Evolutionary conservation across 164 flowering plant species (phyloP).

Genomic region (Sextonia rubra): DNA sequence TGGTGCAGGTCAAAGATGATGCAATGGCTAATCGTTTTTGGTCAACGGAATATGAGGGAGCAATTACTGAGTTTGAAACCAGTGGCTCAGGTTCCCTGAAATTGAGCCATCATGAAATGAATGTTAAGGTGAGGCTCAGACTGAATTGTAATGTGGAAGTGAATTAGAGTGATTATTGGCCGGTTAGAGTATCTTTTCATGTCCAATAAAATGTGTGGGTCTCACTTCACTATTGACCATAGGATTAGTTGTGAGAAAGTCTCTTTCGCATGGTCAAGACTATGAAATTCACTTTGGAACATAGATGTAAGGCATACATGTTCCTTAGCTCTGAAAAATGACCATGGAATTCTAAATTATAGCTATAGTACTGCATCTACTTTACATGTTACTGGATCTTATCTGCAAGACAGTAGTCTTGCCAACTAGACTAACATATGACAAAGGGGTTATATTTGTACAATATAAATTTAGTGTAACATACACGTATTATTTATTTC

Average conservation of each 20-base stretch:
- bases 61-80: conserved; percentile 13
- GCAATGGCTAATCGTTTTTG: conserved; percentile 12
- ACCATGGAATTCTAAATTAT: too few relatives aligned
- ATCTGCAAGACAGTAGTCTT: too few relatives aligned
- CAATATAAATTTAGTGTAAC: too few relatives aligned
- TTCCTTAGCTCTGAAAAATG: too few relatives aligned
- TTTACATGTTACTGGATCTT: too few relatives aligned
- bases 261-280: background rate
- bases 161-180: background rate
- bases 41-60: conserved; percentile 13
- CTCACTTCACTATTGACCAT: background rate
- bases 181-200: background rate
- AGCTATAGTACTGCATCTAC: too few relatives aligned
- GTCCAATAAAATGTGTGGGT: background rate
- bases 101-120: conserved; percentile 10
- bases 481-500: too few relatives aligned
- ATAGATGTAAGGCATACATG: too few relatives aligned
- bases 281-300: too few relatives aligned
- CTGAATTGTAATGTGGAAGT: background rate
- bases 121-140: conserved; percentile 24
- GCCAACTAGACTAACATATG: too few relatives aligned
- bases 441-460: too few relatives aligned
- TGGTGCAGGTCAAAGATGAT: conserved; percentile 28
- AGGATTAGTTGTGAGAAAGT: background rate
- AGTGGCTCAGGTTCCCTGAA: conserved; percentile 6